Base-by-base conservation (phyloP, 495 filamentous ascomycete genomes). In the Oidiodendron maius region DNA sequence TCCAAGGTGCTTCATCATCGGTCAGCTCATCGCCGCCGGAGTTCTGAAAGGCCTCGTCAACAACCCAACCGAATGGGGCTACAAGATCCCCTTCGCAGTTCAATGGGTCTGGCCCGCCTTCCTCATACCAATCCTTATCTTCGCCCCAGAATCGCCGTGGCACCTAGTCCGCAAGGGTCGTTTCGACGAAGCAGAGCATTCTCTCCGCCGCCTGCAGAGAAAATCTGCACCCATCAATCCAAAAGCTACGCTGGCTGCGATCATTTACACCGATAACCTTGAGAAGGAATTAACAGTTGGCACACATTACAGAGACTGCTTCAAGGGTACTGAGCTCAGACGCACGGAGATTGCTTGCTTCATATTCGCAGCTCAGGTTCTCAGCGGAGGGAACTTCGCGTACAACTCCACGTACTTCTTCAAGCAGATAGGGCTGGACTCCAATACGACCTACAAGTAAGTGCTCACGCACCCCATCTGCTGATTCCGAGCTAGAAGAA, bases 391-490 rank as follows among this genome's bases (percentile, higher is more conserved):
- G 49, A 74, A 76, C 3, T 77, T 89, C 61, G 80, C 78, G 34
- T 80, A 79, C 34, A 85, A 84, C 57, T 80, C 78, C 45, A 80
- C 82, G 16, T 83, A 85, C 51, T 85, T 88, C 61, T 74, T 82
- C 58, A 64, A 72, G 40, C 71, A 76, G 28, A 78, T 78, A 3
- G 80, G 80, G 1, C 59, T 82, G 20, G 53, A 66, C 0, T 65
- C 69, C 0, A 53, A 65, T 5, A 50, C 62, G 1, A 67, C 74
- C 9, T 77, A 77, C 42, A 56, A 71, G 42, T 70, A n/a, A n/a
- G n/a, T n/a, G n/a, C n/a, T n/a, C n/a, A n/a, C n/a, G n/a, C n/a
- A n/a, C 64, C 15, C 26, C 13, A 13, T 46, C 23, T 20, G 2
- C 43, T 34, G 20, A 25, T 2, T 32, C 26, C n/a, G n/a, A n/a